Conservation (phyloP, 2,329 filamentous ascomycete species). For the Chaetomium strumarium region DNA sequence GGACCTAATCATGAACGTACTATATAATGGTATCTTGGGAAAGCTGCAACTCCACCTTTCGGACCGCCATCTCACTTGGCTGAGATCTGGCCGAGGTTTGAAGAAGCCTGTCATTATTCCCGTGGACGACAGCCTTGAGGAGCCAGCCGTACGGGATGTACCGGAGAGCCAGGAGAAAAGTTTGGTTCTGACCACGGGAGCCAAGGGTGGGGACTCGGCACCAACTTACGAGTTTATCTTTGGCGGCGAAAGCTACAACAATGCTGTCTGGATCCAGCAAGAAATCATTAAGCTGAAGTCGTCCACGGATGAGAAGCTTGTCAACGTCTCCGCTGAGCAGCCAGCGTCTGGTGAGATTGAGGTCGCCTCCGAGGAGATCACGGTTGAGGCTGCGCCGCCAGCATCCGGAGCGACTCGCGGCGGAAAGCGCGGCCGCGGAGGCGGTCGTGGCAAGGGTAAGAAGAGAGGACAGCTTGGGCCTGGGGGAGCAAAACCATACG, state of each 20-base stretch:
- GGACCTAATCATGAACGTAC: constrained; percentile 13
- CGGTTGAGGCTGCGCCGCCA: constrained; percentile 1
- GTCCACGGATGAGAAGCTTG: background rate
- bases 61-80: constrained; percentile 18
- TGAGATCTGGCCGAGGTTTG: constrained; percentile 10
- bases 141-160: constrained; percentile 20
- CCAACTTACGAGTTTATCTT: constrained; percentile 25
- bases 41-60: constrained; percentile 18
- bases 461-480: constrained; percentile 14
- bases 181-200: constrained; percentile 20
- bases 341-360: background rate
- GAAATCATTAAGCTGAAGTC: constrained; percentile 13
- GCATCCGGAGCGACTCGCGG: constrained; percentile 11
- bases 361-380: background rate
- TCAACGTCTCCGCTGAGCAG: background rate
- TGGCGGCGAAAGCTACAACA: constrained; percentile 12
- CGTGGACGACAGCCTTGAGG: constrained; percentile 18
- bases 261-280: constrained; percentile 14
- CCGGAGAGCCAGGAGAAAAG: constrained; percentile 23
- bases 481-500: constrained; percentile 31
- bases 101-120: constrained; percentile 24
- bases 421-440: constrained; percentile 11
- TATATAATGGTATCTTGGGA: constrained; percentile 21
- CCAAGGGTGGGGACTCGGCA: constrained; percentile 4
- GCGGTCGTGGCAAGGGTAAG: constrained; percentile 15